Base-by-base conservation (phyloP, 257 asterid species). In the Jacaranda mimosifolia region DNA sequence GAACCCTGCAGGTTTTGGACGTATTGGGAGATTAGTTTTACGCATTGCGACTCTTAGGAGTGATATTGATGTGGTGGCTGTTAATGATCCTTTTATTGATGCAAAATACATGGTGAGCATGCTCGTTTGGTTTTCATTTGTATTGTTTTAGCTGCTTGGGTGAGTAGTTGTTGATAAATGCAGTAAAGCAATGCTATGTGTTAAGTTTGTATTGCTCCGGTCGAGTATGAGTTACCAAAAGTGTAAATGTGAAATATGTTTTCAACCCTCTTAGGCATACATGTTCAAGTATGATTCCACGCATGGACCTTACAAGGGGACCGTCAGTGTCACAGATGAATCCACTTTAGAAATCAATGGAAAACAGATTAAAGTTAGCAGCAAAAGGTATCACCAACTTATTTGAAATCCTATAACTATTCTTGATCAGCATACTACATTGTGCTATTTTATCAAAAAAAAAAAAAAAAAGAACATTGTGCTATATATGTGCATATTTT, bases 221-320 rank as follows among this genome's bases (percentile, higher is more conserved):
- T 26, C 2, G 32, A 26, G 32, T 26, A 26, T 26, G 32, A 26
- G 32, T 26, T 26, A 26, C 32, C 32, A 4, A 40, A 39, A 65
- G n/a, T 14, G 66, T 21, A 46, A 53, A 57, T 66, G 18, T 62
- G 36, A 38, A 74, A 15, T 78, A 35, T 67, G 74, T 68, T 76
- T 56, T 49, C 56, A 3, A 17, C 53, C 66, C 66, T 81, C 71
- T 76, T 88, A 91, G 99, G 97, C 99, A 56, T 96, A 96, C 91
- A 91, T 96, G 97, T 88, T 92, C 77, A 96, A 96, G 88, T 96
- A 93, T 82, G 99, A 96, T 74, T 96, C 99, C 35, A 96, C 99
- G 58, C 99, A 96, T 57, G 98, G 99, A 71, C 91, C 91, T 52
- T 93, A 85, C 86, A 81, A 85, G 74, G 98, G 97, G 70, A 86